phyloP scores from a whole-genome alignment of 1,284 basidiomycete species.

The Tremellales sp. region DNA sequence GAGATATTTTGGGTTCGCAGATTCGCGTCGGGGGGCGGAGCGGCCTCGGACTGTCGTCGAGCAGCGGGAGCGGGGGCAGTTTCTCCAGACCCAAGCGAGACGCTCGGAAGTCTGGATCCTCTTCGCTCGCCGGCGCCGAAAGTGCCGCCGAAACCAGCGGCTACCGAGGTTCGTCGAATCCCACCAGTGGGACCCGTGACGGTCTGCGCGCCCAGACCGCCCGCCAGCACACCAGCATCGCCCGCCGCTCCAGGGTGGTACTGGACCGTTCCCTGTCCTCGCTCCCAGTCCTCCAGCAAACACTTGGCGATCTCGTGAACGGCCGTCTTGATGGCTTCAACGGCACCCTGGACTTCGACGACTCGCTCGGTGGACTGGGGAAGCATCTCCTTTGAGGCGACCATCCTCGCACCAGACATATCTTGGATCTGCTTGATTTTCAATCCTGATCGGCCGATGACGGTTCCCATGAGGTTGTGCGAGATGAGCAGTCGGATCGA shows the following conservation, averaged over 20 bases:
- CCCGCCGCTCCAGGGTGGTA: slow-evolving; percentile 88
- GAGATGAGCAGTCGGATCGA: slow-evolving; percentile 94
- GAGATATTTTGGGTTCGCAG: slow-evolving; percentile 98
- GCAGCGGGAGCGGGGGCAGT: slow-evolving; percentile 31
- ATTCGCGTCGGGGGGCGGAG: slow-evolving; percentile 59
- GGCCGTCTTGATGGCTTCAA: slow-evolving; percentile 85
- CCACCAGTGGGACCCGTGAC: slow-evolving; percentile 51
- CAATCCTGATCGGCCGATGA: slow-evolving; percentile 93
- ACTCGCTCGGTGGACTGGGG: slow-evolving; percentile 97
- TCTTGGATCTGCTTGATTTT: slow-evolving; percentile 99
- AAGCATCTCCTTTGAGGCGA: slow-evolving; percentile 97
- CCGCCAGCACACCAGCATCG: slow-evolving; percentile 57
- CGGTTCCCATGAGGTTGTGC: slow-evolving; percentile 98
- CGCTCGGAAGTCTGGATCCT: slow-evolving; percentile 9
- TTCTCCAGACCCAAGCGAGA: slow-evolving; percentile 34
- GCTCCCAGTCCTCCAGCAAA: slow-evolving; percentile 93
- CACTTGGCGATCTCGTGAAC: slow-evolving; percentile 94
- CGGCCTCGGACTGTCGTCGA: slow-evolving; percentile 48
- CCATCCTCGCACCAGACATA: slow-evolving; percentile 91
- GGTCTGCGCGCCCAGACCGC: slow-evolving; percentile 49
- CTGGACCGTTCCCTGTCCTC: slow-evolving; percentile 84
- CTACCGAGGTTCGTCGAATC: slow-evolving; percentile 45
- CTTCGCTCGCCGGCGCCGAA: slow-evolving; percentile 23
- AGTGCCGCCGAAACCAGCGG: slow-evolving; percentile 30
- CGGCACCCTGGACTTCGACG: slow-evolving; percentile 90